Base-by-base conservation (phyloP, 2,329 filamentous ascomycete species). In the Incumbomyces lentus region DNA sequence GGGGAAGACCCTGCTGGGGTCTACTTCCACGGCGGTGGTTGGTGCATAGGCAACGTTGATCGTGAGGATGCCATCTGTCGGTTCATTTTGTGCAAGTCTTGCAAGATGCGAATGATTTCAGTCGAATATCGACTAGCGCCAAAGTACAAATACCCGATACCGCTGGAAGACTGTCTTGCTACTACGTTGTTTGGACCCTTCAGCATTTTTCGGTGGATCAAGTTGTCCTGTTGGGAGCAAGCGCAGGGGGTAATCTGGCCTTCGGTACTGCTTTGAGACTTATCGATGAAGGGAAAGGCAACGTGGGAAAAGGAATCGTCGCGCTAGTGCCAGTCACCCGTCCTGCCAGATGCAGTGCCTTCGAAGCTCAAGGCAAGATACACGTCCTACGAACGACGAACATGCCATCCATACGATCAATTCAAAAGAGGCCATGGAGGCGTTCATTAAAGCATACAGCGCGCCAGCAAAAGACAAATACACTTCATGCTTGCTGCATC, bases 161-260 rank as follows among this genome's bases (percentile, higher is more conserved):
- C 47, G n/a, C 44, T 53, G 13, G 49, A 53, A 1, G 52, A 56
- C 42, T 45, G 50, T 30, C 31, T 50, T 3, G 32, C 46, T 0
- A 52, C 40, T 2, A 14, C 39, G 4, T n/a, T 14, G 6, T n/a
- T n/a, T 55, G 52, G 50, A 42, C 44, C 1, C 26, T 55, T 6
- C 22, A 46, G 13, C 36, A 52, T 12, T 42, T 47, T 13, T 36
- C 50, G 7, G 11, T 39, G 2, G n/a, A 44, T 6, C 62, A 62
- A 38, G 53, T 60, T 8, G 54, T 65, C 22, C 59, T 60, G 0
- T 53, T 59, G 4, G 65, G 65, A 14, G 52, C 53, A 1, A 66
- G 64, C 6, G 65, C 65, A n/a, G 65, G 65, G n/a, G 64, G 54
- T 1, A 58, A 61, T 22, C 52, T 66, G 14, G 60, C 62, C 0